Evolutionary conservation across 2,329 filamentous ascomycete species (phyloP).

Genomic region (Rutstroemia sp.): DNA sequence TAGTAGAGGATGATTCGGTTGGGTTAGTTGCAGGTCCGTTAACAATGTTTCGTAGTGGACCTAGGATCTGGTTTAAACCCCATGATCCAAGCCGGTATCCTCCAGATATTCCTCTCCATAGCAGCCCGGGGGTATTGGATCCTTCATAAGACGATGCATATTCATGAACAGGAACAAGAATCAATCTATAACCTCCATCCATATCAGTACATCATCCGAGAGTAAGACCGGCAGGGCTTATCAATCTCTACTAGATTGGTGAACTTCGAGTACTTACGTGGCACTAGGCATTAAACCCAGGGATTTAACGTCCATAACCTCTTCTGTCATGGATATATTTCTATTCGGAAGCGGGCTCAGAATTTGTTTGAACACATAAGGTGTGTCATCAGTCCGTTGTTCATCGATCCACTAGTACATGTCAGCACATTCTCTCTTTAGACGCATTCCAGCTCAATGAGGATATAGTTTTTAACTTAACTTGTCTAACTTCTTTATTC

Average conservation of each 20-base stretch:
- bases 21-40: slow-evolving; percentile 19
- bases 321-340: slow-evolving; percentile 67
- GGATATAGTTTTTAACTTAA: neutral
- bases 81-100: slow-evolving; percentile 34
- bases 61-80: slow-evolving; percentile 34
- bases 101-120: slow-evolving; percentile 34
- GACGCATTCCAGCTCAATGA: too few relatives aligned
- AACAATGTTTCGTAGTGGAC: slow-evolving; percentile 34
- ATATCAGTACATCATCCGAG: neutral
- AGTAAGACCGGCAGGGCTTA: neutral
- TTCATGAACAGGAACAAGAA: slow-evolving; percentile 65
- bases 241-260: neutral
- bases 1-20: neutral
- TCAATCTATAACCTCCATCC: slow-evolving; percentile 36
- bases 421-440: neutral
- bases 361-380: slow-evolving; percentile 81
- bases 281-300: slow-evolving; percentile 72
- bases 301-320: slow-evolving; percentile 58
- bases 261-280: slow-evolving; percentile 36
- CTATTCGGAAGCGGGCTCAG: slow-evolving; percentile 71
- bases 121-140: slow-evolving; percentile 15
- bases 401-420: slow-evolving; percentile 59
- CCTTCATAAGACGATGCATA: slow-evolving; percentile 51
- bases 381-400: slow-evolving; percentile 49
- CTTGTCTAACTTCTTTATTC: slow-evolving; percentile 53